Base-by-base conservation (phyloP, 805 yeast species). In the Barnettozyma siamensis region DNA sequence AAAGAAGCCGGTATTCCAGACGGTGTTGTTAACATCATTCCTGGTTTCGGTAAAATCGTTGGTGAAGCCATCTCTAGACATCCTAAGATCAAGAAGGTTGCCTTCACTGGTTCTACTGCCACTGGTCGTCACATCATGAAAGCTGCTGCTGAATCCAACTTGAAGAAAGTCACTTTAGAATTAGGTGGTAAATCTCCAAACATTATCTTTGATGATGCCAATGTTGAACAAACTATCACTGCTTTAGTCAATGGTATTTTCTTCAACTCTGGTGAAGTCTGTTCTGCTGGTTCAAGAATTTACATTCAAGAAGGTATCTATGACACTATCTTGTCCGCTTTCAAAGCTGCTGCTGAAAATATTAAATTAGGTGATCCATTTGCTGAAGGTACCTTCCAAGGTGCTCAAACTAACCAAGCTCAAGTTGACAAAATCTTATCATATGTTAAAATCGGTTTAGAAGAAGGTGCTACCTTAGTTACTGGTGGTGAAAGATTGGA, bases 101-200 rank as follows among this genome's bases (percentile, higher is more conserved):
- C 95, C 5, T 87, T 87, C 67, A 87, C 95, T 39, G 95, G 95
- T 60, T 84, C 95, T 15, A 88, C 94, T 37, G 84, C 83, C 30
- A 79, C 84, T 50, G 98, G 97, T 60, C 83, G 85, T 63, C 67
- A 66, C 55, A 85, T 89, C 60, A 82, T 86, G 83, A 76, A 75
- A 65, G 72, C 75, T 46, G 89, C 95, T 47, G 87, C 95, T 49
- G 79, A 77, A 47, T 75, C 86, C 37, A 80, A 80, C 66, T 73
- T 89, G 65, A 89, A 89, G 75, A 88, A 85, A 65, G 87, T 88
- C 49, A 89, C 97, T 33, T 75, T 89, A 61, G 98, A 89, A 71
- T 79, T 88, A 57, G 98, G 98, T 60, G 98, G 98, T 62, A 89
- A 89, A 71, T 88, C 96, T 27, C 96, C 98, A 57, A 80, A 84